Percentiles rank a stretch among this genome's conserved stretches.
Evolutionary conservation across 2,329 filamentous ascomycete species (phyloP).

Genomic region (Byssothecium circinans): DNA sequence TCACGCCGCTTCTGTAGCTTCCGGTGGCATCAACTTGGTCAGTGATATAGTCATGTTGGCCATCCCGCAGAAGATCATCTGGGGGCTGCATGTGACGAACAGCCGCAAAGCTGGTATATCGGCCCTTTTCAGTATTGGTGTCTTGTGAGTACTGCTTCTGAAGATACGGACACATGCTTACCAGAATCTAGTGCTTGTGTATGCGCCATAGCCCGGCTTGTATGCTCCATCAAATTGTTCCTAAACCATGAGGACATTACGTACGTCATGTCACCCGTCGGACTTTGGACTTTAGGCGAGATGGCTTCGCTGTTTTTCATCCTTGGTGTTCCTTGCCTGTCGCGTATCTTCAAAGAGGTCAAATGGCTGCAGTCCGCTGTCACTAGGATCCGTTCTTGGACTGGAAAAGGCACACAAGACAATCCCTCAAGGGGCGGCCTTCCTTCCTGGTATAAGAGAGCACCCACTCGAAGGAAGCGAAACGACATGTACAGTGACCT

Average conservation of each 20-base stretch:
- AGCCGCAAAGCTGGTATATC: neutral
- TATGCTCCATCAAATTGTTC: neutral
- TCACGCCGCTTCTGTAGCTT: neutral
- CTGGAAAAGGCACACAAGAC: neutral
- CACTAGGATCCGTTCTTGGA: neutral
- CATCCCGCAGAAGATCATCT: neutral
- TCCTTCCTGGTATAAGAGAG: neutral
- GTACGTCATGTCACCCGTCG: neutral
- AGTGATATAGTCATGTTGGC: neutral
- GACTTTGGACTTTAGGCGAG: neutral
- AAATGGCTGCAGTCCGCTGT: neutral
- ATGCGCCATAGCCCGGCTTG: neutral
- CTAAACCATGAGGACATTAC: neutral
- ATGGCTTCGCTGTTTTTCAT: neutral
- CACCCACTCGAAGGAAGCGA: too few species aligned
- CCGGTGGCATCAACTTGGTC: neutral
- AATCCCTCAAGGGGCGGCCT: neutral
- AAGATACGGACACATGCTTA: neutral
- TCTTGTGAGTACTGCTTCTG: neutral
- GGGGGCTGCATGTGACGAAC: neutral
- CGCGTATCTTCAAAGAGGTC: neutral
- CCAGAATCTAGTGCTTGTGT: neutral
- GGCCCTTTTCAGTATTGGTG: neutral
- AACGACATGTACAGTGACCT: too few species aligned
- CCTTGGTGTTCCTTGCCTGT: neutral